Conservation (phyloP, 257 asterid genomes). For the Solanum peruvianum region DNA sequence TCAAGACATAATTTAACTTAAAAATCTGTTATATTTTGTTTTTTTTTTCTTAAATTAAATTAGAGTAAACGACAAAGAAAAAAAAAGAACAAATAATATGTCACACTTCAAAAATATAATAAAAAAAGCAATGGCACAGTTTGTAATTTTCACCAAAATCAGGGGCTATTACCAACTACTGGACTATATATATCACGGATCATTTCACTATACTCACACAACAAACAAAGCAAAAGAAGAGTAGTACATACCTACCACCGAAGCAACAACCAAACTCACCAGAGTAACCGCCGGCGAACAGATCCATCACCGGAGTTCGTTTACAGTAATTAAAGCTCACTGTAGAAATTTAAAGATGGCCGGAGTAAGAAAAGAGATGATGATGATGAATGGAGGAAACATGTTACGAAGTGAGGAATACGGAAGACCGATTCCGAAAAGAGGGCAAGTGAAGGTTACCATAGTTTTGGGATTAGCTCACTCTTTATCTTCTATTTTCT, state of each 20-base stretch:
- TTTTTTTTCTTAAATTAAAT: not conserved
- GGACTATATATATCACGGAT: not conserved
- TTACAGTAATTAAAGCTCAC: not conserved
- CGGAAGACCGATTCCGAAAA: slow-evolving; percentile 48
- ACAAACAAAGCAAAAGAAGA: not conserved
- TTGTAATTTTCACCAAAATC: not conserved
- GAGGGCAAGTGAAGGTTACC: slow-evolving; percentile 66
- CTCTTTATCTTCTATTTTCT: slow-evolving; percentile 34
- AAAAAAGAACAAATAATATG: not conserved
- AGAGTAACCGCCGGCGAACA: not conserved
- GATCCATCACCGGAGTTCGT: not conserved
- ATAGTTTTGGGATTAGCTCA: slow-evolving; percentile 52
- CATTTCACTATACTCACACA: not conserved
- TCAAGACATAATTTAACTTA: not conserved
- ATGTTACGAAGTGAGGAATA: slow-evolving; percentile 20
- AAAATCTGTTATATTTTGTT: not conserved
- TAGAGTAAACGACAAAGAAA: not conserved
- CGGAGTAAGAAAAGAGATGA: slow-evolving; percentile 23
- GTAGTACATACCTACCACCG: not conserved
- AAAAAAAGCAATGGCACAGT: not conserved
- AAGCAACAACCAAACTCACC: not conserved
- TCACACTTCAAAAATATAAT: not conserved
- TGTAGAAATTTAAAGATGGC: slow-evolving; percentile 21
- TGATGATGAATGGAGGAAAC: slow-evolving; percentile 22
- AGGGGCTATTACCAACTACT: not conserved